phyloP scores from a whole-genome alignment of 768 basidiomycete genomes.

The Phylloporus sp. region DNA sequence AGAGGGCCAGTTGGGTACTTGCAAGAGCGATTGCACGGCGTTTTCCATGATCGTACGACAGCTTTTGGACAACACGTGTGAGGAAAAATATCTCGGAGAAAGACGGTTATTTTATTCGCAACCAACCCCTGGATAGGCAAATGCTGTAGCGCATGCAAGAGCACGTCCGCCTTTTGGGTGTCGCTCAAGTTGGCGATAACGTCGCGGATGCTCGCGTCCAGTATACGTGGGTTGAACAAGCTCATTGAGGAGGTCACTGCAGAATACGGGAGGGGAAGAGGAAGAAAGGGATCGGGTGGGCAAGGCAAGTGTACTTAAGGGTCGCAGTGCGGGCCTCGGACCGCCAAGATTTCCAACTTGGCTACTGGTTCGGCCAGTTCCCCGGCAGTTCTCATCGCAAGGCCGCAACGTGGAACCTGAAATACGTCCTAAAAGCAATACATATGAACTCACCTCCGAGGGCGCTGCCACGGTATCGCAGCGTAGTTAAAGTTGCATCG shows the following conservation, averaged over 20 bases:
- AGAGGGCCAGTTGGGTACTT: constrained; percentile 47
- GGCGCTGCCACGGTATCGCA: too few species aligned
- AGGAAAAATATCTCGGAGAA: constrained; percentile 1
- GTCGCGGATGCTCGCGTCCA: constrained; percentile 72
- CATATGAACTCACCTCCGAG: neutral
- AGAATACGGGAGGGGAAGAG: neutral
- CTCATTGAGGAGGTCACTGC: constrained; percentile 36
- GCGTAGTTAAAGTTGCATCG: too few species aligned
- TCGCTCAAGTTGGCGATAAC: constrained; percentile 53
- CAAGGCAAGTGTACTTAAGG: constrained; percentile 5
- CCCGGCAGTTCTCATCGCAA: constrained; percentile 8
- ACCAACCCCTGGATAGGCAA: constrained; percentile 66
- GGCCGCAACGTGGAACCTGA: neutral
- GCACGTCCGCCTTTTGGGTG: constrained; percentile 63
- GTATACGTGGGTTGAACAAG: constrained; percentile 71
- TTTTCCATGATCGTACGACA: constrained; percentile 67
- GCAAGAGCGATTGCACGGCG: constrained; percentile 65
- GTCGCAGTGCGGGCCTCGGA: constrained; percentile 16
- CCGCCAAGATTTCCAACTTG: constrained; percentile 7
- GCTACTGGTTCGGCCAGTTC: constrained; percentile 5
- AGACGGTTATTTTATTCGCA: neutral
- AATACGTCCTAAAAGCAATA: neutral
- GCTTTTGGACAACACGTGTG: constrained; percentile 20
- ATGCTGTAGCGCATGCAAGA: constrained; percentile 79
- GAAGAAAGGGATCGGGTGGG: neutral